Evolutionary conservation across 345 rosid genomes (phyloP).

Genomic region (Boechera stricta): DNA sequence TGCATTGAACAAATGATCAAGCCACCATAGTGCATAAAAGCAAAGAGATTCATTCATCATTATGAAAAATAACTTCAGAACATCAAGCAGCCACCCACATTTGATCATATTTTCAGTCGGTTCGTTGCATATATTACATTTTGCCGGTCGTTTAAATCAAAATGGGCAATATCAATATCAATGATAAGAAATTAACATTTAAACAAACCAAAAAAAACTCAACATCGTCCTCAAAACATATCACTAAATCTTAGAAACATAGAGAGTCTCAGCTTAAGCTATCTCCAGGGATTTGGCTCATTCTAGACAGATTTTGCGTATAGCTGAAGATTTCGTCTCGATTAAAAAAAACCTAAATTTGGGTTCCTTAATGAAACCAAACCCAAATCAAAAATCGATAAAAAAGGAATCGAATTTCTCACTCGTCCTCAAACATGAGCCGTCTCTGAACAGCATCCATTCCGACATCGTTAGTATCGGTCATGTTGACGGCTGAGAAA

Average conservation of each 20-base stretch:
- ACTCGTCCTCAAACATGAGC: conserved; percentile 98
- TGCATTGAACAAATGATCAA: background rate
- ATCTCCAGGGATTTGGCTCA: background rate
- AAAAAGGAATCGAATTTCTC: conserved; percentile 34
- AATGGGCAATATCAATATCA: background rate
- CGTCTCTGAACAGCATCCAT: conserved; percentile 99
- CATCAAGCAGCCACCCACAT: background rate
- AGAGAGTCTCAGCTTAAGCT: background rate
- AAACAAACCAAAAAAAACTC: too few relatives aligned
- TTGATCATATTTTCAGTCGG: background rate
- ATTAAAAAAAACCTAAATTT: background rate
- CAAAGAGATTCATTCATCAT: conserved; percentile 7
- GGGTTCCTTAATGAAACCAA: background rate
- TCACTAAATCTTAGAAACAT: background rate
- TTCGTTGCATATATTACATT: too few relatives aligned
- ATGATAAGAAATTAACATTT: too few relatives aligned
- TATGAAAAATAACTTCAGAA: background rate
- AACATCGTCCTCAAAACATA: background rate
- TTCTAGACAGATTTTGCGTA: too few relatives aligned
- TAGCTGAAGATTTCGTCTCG: background rate
- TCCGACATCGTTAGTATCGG: conserved; percentile 60
- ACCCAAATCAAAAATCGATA: conserved; percentile 5
- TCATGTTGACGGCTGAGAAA: conserved; percentile 53
- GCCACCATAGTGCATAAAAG: background rate
- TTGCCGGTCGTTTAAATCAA: background rate